Percentiles rank a stretch among this genome's conserved stretches.
Evolutionary conservation across 305 asterid species (phyloP).

Genomic region (Striga hermonthica): DNA sequence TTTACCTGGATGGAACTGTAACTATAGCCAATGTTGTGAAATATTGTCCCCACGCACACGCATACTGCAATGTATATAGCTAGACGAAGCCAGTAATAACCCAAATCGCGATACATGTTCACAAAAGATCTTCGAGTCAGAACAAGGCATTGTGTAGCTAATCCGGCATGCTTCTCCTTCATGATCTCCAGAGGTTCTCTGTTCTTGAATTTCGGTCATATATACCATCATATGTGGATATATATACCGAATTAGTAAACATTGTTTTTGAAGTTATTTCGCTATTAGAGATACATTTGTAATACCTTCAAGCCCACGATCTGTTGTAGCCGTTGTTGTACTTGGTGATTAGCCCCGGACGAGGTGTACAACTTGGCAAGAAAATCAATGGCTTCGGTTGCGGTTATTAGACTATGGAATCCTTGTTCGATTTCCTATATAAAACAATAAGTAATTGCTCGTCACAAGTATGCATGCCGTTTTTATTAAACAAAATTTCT

Average conservation of each 20-base stretch:
- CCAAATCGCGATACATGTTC: conserved; percentile 64
- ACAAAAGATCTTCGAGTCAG: conserved; percentile 49
- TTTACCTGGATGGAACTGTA: conserved; percentile 51
- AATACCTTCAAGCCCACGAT: conserved; percentile 39
- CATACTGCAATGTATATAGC: conserved; percentile 44
- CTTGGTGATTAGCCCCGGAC: conserved; percentile 40
- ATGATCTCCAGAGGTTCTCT: conserved; percentile 27
- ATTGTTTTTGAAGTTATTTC: neutral
- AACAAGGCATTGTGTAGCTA: conserved; percentile 45
- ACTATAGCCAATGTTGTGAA: conserved; percentile 39
- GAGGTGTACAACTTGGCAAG: conserved; percentile 43
- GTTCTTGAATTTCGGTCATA: conserved; percentile 4
- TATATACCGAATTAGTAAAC: neutral
- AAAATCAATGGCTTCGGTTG: conserved; percentile 41
- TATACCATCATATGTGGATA: too few relatives aligned
- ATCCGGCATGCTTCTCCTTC: conserved; percentile 43
- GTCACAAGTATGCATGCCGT: too few relatives aligned
- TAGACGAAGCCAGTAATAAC: conserved; percentile 68
- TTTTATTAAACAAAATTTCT: too few relatives aligned
- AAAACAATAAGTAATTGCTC: neutral
- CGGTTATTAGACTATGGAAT: conserved; percentile 28
- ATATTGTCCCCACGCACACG: conserved; percentile 51
- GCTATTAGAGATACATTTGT: neutral
- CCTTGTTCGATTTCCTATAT: conserved; percentile 57
- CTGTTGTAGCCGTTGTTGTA: conserved; percentile 29